Base-by-base conservation (phyloP, 495 filamentous ascomycete genomes). In the Hypoxylon fuscum region DNA sequence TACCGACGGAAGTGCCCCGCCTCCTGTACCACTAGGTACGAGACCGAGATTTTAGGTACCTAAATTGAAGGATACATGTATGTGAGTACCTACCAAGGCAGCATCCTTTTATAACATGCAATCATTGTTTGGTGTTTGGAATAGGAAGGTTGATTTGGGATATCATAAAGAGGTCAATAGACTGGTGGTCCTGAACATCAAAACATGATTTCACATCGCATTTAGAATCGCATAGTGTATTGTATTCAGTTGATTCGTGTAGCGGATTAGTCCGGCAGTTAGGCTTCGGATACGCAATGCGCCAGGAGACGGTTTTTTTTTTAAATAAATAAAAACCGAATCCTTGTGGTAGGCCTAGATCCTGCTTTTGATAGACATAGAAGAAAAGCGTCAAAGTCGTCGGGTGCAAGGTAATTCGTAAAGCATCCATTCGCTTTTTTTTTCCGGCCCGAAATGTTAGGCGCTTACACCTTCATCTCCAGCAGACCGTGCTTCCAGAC, bases 401-500 rank as follows among this genome's bases (percentile, higher is more conserved):
- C n/a, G 47, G 44, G 55, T 54, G 31, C n/a, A n/a, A n/a, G n/a
- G n/a, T 50, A 21, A 34, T 40, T 65, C 55, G 45, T 58, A 45
- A 48, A 46, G 49, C 40, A 50, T 55, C 61, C 62, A 34, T 59
- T 27, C 55, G 29, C 21, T 35, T 8, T 21, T 44, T 56, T 58
- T 51, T 32, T 40, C 8, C 14, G 38, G 44, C 42, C 42, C 15
- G 31, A 42, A 59, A 40, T 6, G 53, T 29, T 49, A 44, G 35
- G 41, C 42, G n/a, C 10, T 87, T 92, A 98, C 60, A 98, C 94
- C 87, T 98, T 98, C 83, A 86, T 85, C 82, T 89, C 89, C 61
- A 79, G 83, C 68, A 98, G 81, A 66, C 95, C 96, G 77, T 97
- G 88, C 86, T 97, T 97, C 96, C 95, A 98, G 82, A 96, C 80